Base-by-base conservation (phyloP, 208 protist species). In the Acanthamoeba quina region DNA sequence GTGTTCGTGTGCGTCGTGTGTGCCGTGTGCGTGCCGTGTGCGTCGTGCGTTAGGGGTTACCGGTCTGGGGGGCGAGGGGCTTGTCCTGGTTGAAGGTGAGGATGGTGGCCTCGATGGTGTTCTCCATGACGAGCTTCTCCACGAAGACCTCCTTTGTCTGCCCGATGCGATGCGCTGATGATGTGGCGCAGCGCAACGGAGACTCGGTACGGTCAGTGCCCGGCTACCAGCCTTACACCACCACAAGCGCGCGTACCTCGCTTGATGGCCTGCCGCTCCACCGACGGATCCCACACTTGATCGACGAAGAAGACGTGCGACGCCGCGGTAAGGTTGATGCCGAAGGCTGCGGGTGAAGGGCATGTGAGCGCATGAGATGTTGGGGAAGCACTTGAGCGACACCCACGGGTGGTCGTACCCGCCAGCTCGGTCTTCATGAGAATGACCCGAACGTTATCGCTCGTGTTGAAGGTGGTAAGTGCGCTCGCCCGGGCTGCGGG, bases 261-360 rank as follows among this genome's bases (percentile, higher is more conserved):
- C 56, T 96, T 95, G n/a, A 96, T 96, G 34, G 95, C 95, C 68
- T 96, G 95, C 44, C 76, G 37, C 44, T 96, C 95, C n/a, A 95
- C 94, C 5, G 44, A 44, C 0, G 29, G 34, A 24, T 76, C 80
- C 82, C 62, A 96, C 26, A 95, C 74, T 29, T 93, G 95, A 47
- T 96, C 95, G 1, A 96, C 37, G 29, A 96, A 86, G 52, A 96
- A 70, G 44, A 96, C 94, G 49, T 96, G 83, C 31, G 66, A 95
- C 3, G 95, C 95, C 0, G 72, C 93, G 11, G 95, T 95, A 0
- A 96, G 37, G 44, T 96, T 96, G 29, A 96, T 95, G 17, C 95
- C 95, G 74, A 95, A 96, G 1, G 95, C 95, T 90, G 70, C 44
- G 76, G 24, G 88, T 2, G 29, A 54, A 49, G 19, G 29, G 37